Percentiles rank a stretch among this genome's conserved stretches.
These are phyloP conservation scores for Trypanosoma vivax DNA, from an alignment of 208 protist genomes.

Conservation along the genomic window DNA sequence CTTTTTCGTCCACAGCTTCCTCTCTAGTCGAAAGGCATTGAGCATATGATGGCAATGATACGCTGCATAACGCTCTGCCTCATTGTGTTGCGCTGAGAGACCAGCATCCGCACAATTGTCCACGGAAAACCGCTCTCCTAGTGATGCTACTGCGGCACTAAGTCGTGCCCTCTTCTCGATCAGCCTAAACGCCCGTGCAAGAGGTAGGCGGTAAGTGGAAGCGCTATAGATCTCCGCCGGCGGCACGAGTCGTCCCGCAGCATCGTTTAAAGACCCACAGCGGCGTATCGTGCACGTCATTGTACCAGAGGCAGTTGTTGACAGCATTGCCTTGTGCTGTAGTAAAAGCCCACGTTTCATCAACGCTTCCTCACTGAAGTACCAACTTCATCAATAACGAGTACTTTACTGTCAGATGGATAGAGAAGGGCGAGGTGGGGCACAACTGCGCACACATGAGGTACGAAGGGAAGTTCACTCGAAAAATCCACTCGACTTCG, in stretches of 20 bases:
- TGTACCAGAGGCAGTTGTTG: too few relatives aligned
- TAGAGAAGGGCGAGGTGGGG: too few relatives aligned
- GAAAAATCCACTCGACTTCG: too few relatives aligned
- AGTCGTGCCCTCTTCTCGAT: constrained; percentile 1
- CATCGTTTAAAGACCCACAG: background rate
- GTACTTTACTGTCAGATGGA: too few relatives aligned
- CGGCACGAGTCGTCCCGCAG: background rate
- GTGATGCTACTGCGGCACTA: background rate
- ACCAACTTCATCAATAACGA: too few relatives aligned
- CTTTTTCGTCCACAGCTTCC: constrained; percentile 4
- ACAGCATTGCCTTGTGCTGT: too few relatives aligned
- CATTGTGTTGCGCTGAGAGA: background rate
- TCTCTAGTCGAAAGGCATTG: constrained; percentile 24
- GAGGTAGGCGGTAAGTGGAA: constrained; percentile 11
- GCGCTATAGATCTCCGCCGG: background rate
- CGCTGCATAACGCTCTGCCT: constrained; percentile 31
- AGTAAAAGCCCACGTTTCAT: too few relatives aligned
- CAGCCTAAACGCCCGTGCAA: constrained; percentile 15
- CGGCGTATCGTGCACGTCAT: too few relatives aligned
- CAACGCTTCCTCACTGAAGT: too few relatives aligned
- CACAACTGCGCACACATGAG: too few relatives aligned
- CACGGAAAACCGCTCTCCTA: background rate
- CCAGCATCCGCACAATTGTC: background rate
- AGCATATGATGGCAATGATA: constrained; percentile 77
- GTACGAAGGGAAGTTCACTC: too few relatives aligned